Evolutionary conservation across 345 rosid species (phyloP).

Genomic region (Ceriops tagal): DNA sequence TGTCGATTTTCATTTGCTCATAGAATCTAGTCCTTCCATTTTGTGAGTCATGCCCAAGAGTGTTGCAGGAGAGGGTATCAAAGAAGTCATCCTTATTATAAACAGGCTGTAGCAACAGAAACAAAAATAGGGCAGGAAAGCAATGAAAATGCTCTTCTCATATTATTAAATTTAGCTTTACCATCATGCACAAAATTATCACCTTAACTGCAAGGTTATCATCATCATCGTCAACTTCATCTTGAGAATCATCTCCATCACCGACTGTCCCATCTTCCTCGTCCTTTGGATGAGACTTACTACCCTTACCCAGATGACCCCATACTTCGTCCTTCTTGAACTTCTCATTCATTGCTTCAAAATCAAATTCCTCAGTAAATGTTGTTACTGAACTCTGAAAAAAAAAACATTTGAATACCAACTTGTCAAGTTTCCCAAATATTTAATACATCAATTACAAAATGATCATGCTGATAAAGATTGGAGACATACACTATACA

Average conservation of each 20-base stretch:
- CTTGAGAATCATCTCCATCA: constrained; percentile 51
- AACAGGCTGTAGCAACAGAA: constrained; percentile 47
- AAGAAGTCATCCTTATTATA: constrained; percentile 94
- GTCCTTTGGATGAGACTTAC: constrained; percentile 32
- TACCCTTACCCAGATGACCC: constrained; percentile 88
- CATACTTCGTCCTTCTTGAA: constrained; percentile 94
- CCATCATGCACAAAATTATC: constrained; percentile 1
- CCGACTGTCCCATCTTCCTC: constrained; percentile 35
- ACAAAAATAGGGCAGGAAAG: background rate
- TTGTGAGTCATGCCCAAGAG: constrained; percentile 46
- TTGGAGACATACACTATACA: no score
- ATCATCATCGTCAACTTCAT: constrained; percentile 42
- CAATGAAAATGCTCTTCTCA: background rate
- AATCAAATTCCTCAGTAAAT: constrained; percentile 91
- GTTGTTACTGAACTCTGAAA: constrained; percentile 48
- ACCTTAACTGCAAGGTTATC: constrained; percentile 52
- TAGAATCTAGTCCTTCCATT: constrained; percentile 74
- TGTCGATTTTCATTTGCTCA: constrained; percentile 80
- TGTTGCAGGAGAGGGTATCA: constrained; percentile 68
- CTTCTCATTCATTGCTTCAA: constrained; percentile 88
- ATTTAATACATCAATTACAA: background rate
- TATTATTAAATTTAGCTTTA: background rate
- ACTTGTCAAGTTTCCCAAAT: background rate
- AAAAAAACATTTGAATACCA: background rate
- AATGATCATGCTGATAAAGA: background rate